These are phyloP conservation scores for Capsicum chinense DNA, from an alignment of 257 asterid genomes.

Conservation along the genomic window DNA sequence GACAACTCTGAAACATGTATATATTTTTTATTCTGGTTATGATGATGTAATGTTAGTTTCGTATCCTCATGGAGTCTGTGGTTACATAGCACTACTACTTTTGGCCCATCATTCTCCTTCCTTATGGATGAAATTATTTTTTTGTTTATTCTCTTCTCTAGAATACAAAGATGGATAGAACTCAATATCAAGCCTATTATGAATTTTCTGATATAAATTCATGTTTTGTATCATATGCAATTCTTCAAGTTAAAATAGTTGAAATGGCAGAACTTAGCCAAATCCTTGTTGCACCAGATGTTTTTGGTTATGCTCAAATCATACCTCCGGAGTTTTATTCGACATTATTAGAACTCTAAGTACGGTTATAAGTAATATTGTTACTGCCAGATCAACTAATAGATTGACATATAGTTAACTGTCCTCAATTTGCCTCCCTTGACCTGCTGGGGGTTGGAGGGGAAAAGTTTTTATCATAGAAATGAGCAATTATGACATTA, in stretches of 20 bases:
- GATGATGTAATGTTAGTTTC: background rate
- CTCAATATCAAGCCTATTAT: background rate
- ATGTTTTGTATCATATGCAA: background rate
- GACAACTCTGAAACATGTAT: background rate
- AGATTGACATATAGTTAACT: background rate
- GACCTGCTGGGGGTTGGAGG: background rate
- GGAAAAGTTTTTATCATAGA: background rate
- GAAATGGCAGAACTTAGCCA: background rate
- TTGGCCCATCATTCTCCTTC: background rate
- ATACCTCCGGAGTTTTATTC: background rate
- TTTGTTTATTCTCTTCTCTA: background rate
- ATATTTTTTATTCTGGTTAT: conserved; percentile 2
- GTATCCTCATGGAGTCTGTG: background rate
- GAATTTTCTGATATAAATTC: background rate
- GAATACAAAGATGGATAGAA: background rate
- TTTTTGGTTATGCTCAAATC: background rate
- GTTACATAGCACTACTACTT: background rate
- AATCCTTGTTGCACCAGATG: background rate
- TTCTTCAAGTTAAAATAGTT: background rate
- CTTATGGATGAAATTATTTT: background rate
- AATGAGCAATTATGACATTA: too few relatives aligned
- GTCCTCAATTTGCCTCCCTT: background rate
- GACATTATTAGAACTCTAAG: background rate
- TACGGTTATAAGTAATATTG: background rate
- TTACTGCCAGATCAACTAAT: background rate